Evolutionary conservation across 257 asterid genomes (phyloP), one percentile per base, ranked within the genome.

Genomic region (Solanum piurae): DNA sequence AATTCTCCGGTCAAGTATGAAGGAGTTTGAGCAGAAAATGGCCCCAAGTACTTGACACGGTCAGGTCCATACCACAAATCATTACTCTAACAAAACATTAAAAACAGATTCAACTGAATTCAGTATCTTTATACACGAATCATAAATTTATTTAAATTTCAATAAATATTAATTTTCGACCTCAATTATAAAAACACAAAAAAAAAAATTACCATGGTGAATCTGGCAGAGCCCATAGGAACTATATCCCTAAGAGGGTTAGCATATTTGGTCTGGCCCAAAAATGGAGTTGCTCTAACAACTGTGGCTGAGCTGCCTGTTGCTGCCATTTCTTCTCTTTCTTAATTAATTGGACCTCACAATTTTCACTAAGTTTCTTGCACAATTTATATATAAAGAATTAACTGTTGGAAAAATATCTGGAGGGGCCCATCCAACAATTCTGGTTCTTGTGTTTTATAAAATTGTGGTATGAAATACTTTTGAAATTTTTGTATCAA

Each of bases 11-110:
- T 96, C 74, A 96, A 92, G 92, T 96, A 95, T 1, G 98, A 94
- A 7, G 98, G 98, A 86, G 98, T 94, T 89, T 95, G 98, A 88
- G 96, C 98, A 6, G 98, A 94, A 88, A 96, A 96, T 8, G 99
- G 99, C 86, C 99, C 98, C 92, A 95, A 92, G 93, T 93, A 96
- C 91, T 96, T 95, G 38, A 95, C 94, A 11, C 95, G 93, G 91
- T 96, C 98, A 0, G 98, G 96, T 86, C 98, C 98, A 66, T 96
- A 95, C 98, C 99, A 96, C 71, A 94, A 71, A 0, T 94, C 98
- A 84, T 92, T 94, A 23, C 94, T 75, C 95, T 94, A 89, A 82
- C 13, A 40, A 55, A 55, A 89, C 1, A 86, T 52, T n/a, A 58
- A 64, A 76, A 75, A 23, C 7, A 36, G 1, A 4, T 76, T 68